Conservation (phyloP, 2,329 filamentous ascomycete species). For the Sporothrix luriei region DNA sequence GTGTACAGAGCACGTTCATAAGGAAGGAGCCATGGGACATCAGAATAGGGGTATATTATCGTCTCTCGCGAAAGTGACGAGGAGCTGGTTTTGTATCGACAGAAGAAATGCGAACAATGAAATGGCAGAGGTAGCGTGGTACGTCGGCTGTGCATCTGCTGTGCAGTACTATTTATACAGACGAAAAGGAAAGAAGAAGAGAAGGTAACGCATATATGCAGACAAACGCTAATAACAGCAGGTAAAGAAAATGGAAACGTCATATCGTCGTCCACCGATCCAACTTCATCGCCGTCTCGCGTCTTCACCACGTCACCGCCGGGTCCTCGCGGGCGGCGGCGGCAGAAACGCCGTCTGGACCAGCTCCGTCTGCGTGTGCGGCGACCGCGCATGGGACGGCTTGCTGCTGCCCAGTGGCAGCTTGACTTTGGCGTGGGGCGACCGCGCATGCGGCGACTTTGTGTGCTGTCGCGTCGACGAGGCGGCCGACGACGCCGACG, state of each 20-base stretch:
- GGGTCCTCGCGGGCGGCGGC: constrained; percentile 39
- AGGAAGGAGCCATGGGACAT: neutral
- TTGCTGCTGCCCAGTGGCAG: neutral
- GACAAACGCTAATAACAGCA: constrained; percentile 9
- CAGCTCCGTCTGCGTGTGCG: constrained; percentile 40
- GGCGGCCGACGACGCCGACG: neutral
- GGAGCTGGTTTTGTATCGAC: neutral
- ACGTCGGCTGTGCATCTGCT: constrained; percentile 12
- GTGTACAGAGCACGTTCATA: neutral
- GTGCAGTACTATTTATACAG: constrained; percentile 1
- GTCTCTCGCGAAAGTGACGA: neutral
- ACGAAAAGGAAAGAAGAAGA: constrained; percentile 8
- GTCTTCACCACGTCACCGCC: constrained; percentile 32
- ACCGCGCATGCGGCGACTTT: constrained; percentile 7
- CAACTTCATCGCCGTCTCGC: neutral
- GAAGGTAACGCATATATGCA: constrained; percentile 14
- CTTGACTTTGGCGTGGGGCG: constrained; percentile 9
- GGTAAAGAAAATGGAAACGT: neutral
- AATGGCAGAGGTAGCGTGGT: neutral
- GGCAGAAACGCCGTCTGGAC: constrained; percentile 49
- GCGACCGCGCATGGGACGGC: constrained; percentile 1
- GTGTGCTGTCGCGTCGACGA: neutral
- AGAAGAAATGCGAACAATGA: neutral
- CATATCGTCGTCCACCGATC: neutral
- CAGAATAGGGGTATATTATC: constrained; percentile 10